Base-by-base conservation (phyloP, 345 rosid species). In the Punica granatum region DNA sequence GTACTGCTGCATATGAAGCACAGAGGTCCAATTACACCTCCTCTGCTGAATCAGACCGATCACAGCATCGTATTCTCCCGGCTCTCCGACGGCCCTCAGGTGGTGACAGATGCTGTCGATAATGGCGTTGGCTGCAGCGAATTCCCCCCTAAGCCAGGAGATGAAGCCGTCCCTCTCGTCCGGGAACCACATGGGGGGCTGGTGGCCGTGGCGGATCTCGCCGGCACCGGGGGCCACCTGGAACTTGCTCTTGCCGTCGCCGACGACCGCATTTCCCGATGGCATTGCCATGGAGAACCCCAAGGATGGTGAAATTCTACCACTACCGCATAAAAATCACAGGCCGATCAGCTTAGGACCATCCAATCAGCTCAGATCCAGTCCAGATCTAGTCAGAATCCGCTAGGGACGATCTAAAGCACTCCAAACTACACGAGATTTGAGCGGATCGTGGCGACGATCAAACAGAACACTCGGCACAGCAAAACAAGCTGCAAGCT, bases 41-140 rank as follows among this genome's bases (percentile, higher is more conserved):
- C 99, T 83, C 70, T 88, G 92, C 67, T 86, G 84, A 69, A 94
- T 83, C 70, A 72, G 66, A 58, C 78, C 80, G 28, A 85, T 54
- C 60, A 81, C 96, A 0, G 66, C 18, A 8, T 86, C 96, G 64
- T 94, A 90, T 64, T 94, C 98, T 4, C 92, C 88, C 0, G 82
- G 85, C 42, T 85, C 97, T 6, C 97, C 93, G 3, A 85, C 74
- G 0, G 83, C 70, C 11, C 79, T 68, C 61, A 94, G 68, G 72
- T 94, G 98, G 5, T 85, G 84, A 63, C 90, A 85, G 25, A 94
- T 84, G 10, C 83, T 76, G 72, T 92, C 93, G 44, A 94, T 90
- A 5, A 92, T 92, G 7, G 97, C 92, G 65, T 94, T 94, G 64
- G 99, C 92, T 1, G 99, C 97, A 0, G 98, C 98, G 10, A 94